phyloP scores from a whole-genome alignment of 257 asterid species.

The Petunia axillaris region DNA sequence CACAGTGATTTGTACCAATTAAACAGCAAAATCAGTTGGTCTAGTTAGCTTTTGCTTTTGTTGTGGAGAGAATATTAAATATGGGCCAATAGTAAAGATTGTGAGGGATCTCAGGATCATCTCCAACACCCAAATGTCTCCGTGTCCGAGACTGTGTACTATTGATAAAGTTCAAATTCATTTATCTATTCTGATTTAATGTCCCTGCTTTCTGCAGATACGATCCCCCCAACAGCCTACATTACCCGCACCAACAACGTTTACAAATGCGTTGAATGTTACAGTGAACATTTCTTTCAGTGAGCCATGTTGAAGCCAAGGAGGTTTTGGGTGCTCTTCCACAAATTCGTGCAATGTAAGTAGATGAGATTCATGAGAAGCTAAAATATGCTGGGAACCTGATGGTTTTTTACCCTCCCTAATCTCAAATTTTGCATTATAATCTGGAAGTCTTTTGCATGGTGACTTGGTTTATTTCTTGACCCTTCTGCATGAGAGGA shows the following conservation, averaged over 20 bases:
- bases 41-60: too few species aligned
- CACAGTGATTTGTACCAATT: too few species aligned
- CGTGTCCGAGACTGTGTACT: not conserved
- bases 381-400: constrained; percentile 31
- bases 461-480: not conserved
- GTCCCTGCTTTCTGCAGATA: constrained; percentile 59
- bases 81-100: not conserved
- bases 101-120: not conserved
- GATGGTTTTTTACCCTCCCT: not conserved
- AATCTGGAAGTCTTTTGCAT: not conserved
- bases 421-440: not conserved
- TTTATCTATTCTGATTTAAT: constrained; percentile 10
- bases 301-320: constrained; percentile 68
- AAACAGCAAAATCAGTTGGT: too few species aligned
- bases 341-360: constrained; percentile 88
- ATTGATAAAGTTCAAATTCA: not conserved
- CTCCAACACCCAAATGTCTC: not conserved
- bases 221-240: constrained; percentile 71
- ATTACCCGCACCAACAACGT: constrained; percentile 51
- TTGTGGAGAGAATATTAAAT: not conserved
- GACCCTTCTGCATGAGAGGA: not conserved
- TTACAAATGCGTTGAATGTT: constrained; percentile 73
- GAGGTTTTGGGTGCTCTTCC: constrained; percentile 76
- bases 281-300: constrained; percentile 71
- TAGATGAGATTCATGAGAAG: constrained; percentile 33